These are phyloP conservation scores for Clohesyomyces aquaticus DNA, from an alignment of 495 filamentous ascomycete species.

Conservation along the genomic window DNA sequence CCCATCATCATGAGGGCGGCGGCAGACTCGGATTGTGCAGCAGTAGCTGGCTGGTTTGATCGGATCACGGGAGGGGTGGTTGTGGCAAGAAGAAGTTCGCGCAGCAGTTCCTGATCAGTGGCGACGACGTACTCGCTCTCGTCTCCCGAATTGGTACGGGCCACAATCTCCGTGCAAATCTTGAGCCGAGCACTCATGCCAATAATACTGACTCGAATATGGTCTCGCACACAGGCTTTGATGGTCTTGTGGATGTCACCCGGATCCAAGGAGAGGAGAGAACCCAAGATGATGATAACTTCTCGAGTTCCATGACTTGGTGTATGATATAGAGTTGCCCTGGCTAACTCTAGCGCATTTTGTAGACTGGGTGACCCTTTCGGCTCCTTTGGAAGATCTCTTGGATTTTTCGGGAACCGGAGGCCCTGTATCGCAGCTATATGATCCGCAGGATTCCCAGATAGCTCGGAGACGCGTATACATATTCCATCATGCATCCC, in stretches of 20 bases:
- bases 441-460: conserved; percentile 88
- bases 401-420: conserved; percentile 47
- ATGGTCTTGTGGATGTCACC: conserved; percentile 96
- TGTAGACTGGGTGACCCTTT: conserved; percentile 89
- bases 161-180: conserved; percentile 88
- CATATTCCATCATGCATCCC: conserved; percentile 90
- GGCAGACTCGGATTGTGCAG: conserved; percentile 56
- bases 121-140: conserved; percentile 78
- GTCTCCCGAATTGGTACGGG: conserved; percentile 79
- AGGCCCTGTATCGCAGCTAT: conserved; percentile 73
- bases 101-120: conserved; percentile 85
- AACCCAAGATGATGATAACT: conserved; percentile 88
- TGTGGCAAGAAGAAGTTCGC: conserved; percentile 81
- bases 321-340: conserved; percentile 85
- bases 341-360: conserved; percentile 93
- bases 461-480: conserved; percentile 81
- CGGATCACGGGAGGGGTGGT: conserved; percentile 87
- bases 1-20: conserved; percentile 95
- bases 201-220: conserved; percentile 83
- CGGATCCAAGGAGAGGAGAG: conserved; percentile 85
- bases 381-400: conserved; percentile 65
- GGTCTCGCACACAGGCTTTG: conserved; percentile 69
- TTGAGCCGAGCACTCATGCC: conserved; percentile 89
- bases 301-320: conserved; percentile 92
- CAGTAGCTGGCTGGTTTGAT: conserved; percentile 13